phyloP scores from a whole-genome alignment of 148 eudicot species.

The Salicornia ramosissima region DNA sequence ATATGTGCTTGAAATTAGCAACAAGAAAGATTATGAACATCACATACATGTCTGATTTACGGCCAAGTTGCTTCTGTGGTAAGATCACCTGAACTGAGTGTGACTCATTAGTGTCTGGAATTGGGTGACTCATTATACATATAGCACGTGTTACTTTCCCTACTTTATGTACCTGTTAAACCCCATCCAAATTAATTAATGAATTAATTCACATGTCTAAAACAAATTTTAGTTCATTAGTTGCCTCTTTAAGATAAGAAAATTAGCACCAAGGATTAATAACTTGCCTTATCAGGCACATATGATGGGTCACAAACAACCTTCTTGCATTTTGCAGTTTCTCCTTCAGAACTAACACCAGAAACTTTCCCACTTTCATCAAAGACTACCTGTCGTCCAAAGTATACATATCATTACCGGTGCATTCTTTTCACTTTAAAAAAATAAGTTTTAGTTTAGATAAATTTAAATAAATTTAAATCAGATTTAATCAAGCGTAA shows the following conservation, averaged over 20 bases:
- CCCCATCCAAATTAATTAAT: too few species aligned
- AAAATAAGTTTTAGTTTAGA: too few species aligned
- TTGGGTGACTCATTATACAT: slow-evolving; percentile 92
- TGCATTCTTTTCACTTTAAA: too few species aligned
- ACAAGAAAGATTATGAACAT: background rate
- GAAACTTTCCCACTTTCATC: slow-evolving; percentile 60
- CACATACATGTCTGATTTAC: slow-evolving; percentile 92
- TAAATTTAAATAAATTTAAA: too few species aligned
- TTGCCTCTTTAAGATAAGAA: background rate
- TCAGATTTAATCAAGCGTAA: too few species aligned
- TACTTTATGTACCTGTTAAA: slow-evolving; percentile 66
- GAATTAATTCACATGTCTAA: background rate
- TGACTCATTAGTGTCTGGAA: slow-evolving; percentile 79
- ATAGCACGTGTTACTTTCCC: slow-evolving; percentile 95
- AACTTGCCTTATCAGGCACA: slow-evolving; percentile 73
- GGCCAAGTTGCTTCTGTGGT: slow-evolving; percentile 92
- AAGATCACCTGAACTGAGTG: slow-evolving; percentile 92
- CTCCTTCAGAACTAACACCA: slow-evolving; percentile 95
- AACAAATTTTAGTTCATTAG: too few species aligned
- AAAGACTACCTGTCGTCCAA: slow-evolving; percentile 61
- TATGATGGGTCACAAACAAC: slow-evolving; percentile 95
- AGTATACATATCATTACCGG: slow-evolving; percentile 4
- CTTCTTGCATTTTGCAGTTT: slow-evolving; percentile 95
- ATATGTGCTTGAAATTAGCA: background rate
- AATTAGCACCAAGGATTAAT: background rate